Evolutionary conservation across 2,329 filamentous ascomycete genomes (phyloP).

Genomic region (Penicillium sp.): DNA sequence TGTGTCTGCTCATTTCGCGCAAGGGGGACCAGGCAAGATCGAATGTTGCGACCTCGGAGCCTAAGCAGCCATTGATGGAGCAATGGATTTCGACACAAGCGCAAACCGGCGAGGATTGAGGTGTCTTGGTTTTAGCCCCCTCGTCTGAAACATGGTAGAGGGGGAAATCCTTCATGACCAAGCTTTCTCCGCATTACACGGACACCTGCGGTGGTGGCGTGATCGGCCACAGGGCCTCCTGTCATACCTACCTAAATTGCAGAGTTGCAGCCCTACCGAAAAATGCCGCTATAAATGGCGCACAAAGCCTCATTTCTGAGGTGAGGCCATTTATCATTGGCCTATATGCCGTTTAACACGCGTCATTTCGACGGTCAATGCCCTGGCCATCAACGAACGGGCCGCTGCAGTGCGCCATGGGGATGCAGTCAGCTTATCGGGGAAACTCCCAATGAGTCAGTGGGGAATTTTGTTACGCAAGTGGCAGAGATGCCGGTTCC

Average conservation of each 20-base stretch:
- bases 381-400: constrained; percentile 6
- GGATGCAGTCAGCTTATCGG: constrained; percentile 9
- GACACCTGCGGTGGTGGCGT: constrained; percentile 10
- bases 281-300: neutral
- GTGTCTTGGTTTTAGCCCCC: neutral
- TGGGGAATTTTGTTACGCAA: constrained; percentile 5
- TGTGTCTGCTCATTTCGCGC: constrained; percentile 85
- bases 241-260: constrained; percentile 17
- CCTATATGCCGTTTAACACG: neutral
- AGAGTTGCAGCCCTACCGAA: constrained; percentile 9
- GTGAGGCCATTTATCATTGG: neutral
- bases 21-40: constrained; percentile 53
- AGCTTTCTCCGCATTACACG: constrained; percentile 9
- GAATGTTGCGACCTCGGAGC: constrained; percentile 34
- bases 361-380: neutral
- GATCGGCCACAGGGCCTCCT: constrained; percentile 7
- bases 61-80: constrained; percentile 71
- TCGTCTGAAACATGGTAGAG: neutral
- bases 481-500: constrained; percentile 1
- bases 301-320: neutral
- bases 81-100: constrained; percentile 83
- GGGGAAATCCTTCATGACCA: constrained; percentile 1
- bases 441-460: neutral
- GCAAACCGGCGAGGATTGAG: constrained; percentile 41
- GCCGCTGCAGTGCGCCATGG: constrained; percentile 6